These are phyloP conservation scores for Magnolia officinalis DNA, from an alignment of 164 flowering plant genomes.

Conservation along the genomic window DNA sequence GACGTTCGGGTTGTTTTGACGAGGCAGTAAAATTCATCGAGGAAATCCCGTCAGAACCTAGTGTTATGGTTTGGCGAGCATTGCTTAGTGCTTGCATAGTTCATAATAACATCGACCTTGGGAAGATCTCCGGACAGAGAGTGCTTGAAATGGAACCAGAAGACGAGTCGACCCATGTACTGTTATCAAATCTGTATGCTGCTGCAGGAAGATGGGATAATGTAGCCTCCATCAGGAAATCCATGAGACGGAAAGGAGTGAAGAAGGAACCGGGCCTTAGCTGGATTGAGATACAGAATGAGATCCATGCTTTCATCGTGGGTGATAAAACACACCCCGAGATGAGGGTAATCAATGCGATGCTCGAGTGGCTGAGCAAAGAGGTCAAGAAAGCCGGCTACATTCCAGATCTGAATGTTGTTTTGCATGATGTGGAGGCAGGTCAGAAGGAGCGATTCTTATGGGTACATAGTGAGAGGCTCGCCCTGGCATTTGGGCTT, in stretches of 20 bases:
- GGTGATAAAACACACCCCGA: constrained; percentile 79
- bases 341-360: constrained; percentile 51
- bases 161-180: constrained; percentile 69
- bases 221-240: constrained; percentile 60
- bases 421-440: constrained; percentile 70
- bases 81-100: constrained; percentile 80
- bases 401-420: constrained; percentile 48
- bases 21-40: constrained; percentile 64
- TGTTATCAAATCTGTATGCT: constrained; percentile 83
- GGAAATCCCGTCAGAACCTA: constrained; percentile 66
- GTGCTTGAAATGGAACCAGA: constrained; percentile 78
- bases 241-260: constrained; percentile 70
- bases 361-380: constrained; percentile 70
- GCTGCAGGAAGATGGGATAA: constrained; percentile 61
- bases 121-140: constrained; percentile 48
- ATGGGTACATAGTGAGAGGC: constrained; percentile 88
- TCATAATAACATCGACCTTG: constrained; percentile 70
- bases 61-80: constrained; percentile 89
- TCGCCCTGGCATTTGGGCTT: constrained; percentile 78
- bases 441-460: constrained; percentile 65
- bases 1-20: constrained; percentile 60
- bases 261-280: constrained; percentile 89
- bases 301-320: constrained; percentile 61
- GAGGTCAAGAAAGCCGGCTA: constrained; percentile 55
- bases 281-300: constrained; percentile 77